A percentile compares a stretch with the other conserved stretches of the same genome.
Conservation (phyloP, 23 red algal species). For the Gracilaria vermiculophylla region DNA sequence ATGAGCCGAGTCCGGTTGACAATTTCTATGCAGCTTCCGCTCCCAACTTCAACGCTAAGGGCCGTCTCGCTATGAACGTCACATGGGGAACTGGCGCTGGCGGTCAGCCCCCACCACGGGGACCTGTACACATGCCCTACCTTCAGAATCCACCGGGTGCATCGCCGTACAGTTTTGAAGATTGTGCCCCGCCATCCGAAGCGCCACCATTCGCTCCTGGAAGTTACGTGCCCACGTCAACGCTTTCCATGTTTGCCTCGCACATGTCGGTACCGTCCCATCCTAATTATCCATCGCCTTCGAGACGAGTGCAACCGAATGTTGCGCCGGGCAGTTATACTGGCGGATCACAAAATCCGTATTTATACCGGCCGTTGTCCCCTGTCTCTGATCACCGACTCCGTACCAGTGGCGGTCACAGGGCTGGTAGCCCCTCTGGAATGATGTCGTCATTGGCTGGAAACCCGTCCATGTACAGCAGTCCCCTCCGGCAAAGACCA, state of each 20-base stretch:
- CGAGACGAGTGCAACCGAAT: neutral
- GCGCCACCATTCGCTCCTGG: conserved; percentile 11
- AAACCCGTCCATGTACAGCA: neutral
- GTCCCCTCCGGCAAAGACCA: neutral
- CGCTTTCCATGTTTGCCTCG: conserved; percentile 17
- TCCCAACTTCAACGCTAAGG: conserved; percentile 41
- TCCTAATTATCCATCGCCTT: conserved; percentile 5
- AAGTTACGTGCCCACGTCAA: conserved; percentile 34
- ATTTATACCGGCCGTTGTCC: neutral
- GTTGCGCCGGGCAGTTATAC: conserved; percentile 12
- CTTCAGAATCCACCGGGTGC: neutral
- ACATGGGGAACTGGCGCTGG: conserved; percentile 44
- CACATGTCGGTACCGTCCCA: conserved; percentile 23
- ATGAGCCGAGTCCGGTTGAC: conserved; percentile 14
- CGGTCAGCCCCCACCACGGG: conserved; percentile 8
- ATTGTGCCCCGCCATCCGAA: neutral
- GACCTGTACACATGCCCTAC: neutral
- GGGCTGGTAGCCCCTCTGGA: neutral
- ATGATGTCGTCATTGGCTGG: conserved; percentile 28
- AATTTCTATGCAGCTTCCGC: conserved; percentile 41
- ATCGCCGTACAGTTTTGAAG: conserved; percentile 1
- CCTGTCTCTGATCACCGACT: conserved; percentile 6
- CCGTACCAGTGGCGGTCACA: neutral
- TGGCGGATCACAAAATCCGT: neutral
- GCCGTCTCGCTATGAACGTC: conserved; percentile 35